These are phyloP conservation scores for Pleurotus salmoneostramineus DNA, from an alignment of 768 basidiomycete genomes.

Conservation along the genomic window DNA sequence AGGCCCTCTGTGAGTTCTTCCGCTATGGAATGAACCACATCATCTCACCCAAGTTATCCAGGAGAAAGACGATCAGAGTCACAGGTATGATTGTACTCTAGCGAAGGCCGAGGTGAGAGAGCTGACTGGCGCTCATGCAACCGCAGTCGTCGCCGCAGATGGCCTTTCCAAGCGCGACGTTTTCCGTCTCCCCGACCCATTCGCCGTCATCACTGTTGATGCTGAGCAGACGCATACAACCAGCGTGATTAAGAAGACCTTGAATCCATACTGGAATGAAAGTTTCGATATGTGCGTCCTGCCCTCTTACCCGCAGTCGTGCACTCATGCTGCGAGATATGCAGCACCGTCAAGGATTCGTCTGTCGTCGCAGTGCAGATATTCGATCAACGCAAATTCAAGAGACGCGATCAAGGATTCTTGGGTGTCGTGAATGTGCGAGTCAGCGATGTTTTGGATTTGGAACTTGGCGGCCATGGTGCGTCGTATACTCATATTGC, in stretches of 20 bases:
- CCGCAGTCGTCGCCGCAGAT: slow-evolving; percentile 90
- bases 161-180: slow-evolving; percentile 92
- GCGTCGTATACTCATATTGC: slow-evolving; percentile 21
- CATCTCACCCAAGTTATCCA: slow-evolving; percentile 13
- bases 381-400: slow-evolving; percentile 99
- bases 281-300: slow-evolving; percentile 88
- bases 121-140: slow-evolving; percentile 6
- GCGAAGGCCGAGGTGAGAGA: not conserved
- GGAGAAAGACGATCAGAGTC: slow-evolving; percentile 74
- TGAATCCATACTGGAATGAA: slow-evolving; percentile 97
- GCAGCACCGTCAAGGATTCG: slow-evolving; percentile 93
- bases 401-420: slow-evolving; percentile 96
- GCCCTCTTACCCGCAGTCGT: slow-evolving; percentile 8
- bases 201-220: slow-evolving; percentile 97
- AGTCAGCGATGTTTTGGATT: slow-evolving; percentile 86
- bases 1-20: slow-evolving; percentile 36
- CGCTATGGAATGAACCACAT: slow-evolving; percentile 1
- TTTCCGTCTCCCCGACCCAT: slow-evolving; percentile 94
- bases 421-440: slow-evolving; percentile 95
- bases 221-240: slow-evolving; percentile 97
- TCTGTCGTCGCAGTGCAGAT: slow-evolving; percentile 98
- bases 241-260: slow-evolving; percentile 92
- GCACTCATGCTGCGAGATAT: slow-evolving; percentile 6
- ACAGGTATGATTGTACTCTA: slow-evolving; percentile 43
- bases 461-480: slow-evolving; percentile 94